Conservation (phyloP, 306 rosid genomes). For the Bauhinia variegata region DNA sequence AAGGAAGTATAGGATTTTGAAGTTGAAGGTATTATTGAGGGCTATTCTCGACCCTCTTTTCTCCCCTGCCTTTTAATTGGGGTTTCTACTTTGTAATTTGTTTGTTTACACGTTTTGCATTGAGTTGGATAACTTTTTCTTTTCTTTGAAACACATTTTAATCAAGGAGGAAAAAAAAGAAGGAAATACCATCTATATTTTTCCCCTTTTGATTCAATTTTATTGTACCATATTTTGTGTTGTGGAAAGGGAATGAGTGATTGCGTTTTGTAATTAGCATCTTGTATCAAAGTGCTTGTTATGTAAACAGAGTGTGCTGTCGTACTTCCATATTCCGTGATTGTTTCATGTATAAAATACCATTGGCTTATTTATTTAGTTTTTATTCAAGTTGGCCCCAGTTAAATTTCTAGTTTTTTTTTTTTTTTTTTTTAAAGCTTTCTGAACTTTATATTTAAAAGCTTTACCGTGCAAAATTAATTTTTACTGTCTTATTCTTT, state of each 20-base stretch:
- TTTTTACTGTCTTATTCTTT: no score
- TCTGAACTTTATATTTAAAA: no score
- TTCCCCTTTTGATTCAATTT: slow-evolving; percentile 17
- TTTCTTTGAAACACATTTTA: no score
- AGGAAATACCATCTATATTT: no score
- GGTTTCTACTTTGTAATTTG: slow-evolving; percentile 22
- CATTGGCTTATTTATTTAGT: neutral
- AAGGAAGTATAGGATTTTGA: slow-evolving; percentile 36
- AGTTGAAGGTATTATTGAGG: slow-evolving; percentile 9
- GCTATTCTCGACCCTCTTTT: slow-evolving; percentile 14
- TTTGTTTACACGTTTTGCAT: slow-evolving; percentile 27
- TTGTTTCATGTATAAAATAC: slow-evolving; percentile 4
- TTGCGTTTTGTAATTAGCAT: slow-evolving; percentile 32
- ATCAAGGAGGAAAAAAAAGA: no score
- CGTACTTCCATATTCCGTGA: neutral
- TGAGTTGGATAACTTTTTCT: slow-evolving; percentile 17
- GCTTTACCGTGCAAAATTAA: no score
- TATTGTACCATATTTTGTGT: slow-evolving; percentile 21
- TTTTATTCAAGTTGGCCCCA: slow-evolving; percentile 1
- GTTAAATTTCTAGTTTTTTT: neutral
- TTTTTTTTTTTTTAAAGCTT: no score
- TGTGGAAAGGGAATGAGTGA: slow-evolving; percentile 44
- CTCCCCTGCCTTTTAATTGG: slow-evolving; percentile 42
- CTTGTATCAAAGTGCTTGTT: slow-evolving; percentile 29
- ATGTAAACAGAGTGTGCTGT: slow-evolving; percentile 31